A percentile compares a stretch with the other conserved stretches of the same genome.
These are phyloP conservation scores for Alternaria ventricosa DNA, from an alignment of 2,329 filamentous ascomycete species.

Conservation along the genomic window DNA sequence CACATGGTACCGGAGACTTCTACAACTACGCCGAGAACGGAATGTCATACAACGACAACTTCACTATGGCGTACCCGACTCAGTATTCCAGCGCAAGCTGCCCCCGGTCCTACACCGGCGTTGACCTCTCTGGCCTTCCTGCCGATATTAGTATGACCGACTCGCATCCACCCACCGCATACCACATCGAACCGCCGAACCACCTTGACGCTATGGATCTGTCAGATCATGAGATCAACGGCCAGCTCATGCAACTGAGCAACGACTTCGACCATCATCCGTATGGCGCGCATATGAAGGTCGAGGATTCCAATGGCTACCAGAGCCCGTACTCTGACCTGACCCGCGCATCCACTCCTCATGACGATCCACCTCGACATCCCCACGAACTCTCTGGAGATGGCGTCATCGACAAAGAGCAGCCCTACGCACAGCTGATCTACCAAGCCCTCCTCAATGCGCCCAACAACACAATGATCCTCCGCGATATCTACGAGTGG, in stretches of 20 bases:
- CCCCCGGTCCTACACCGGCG: conserved; percentile 31
- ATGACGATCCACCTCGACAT: conserved; percentile 16
- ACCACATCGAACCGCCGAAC: conserved; percentile 38
- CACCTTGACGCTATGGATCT: conserved; percentile 28
- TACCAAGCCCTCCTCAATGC: conserved; percentile 74
- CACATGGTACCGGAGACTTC: conserved; percentile 5
- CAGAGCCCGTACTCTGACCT: conserved; percentile 29
- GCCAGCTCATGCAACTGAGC: conserved; percentile 30
- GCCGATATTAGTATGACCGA: conserved; percentile 16
- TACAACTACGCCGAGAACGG: conserved; percentile 30
- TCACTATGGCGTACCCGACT: conserved; percentile 26
- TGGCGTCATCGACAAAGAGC: conserved; percentile 52
- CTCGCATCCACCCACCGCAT: conserved; percentile 41
- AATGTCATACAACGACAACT: conserved; percentile 30
- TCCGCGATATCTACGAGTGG: conserved; percentile 91
- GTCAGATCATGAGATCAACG: conserved; percentile 23
- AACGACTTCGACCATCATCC: conserved; percentile 34
- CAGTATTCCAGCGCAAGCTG: conserved; percentile 23
- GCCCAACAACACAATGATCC: conserved; percentile 71
- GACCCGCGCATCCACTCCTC: conserved; percentile 31
- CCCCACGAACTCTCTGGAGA: conserved; percentile 11
- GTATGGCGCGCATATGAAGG: conserved; percentile 21
- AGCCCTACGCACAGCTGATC: conserved; percentile 84
- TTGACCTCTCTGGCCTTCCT: conserved; percentile 22
- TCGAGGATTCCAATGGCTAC: conserved; percentile 25